A percentile compares a stretch with the other conserved stretches of the same genome.
Conservation (phyloP, 2,329 filamentous ascomycete species). For the Teratosphaeria viscida region DNA sequence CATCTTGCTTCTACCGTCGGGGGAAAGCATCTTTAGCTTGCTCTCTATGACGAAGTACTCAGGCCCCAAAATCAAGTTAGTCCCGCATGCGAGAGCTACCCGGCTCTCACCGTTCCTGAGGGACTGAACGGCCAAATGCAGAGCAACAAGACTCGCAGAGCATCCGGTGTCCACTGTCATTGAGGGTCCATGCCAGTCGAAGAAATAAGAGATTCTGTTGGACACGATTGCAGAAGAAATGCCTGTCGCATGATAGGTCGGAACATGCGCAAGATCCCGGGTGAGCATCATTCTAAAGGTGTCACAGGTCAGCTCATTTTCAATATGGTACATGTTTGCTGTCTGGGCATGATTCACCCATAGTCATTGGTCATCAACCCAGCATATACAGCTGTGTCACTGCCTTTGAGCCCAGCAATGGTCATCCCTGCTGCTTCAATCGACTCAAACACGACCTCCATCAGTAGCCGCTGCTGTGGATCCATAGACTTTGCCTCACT, state of each 20-base stretch:
- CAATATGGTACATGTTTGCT: too few relatives aligned
- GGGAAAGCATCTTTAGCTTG: not conserved
- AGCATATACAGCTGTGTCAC: not conserved
- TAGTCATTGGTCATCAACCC: not conserved
- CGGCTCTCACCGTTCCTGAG: not conserved
- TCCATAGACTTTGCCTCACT: slow-evolving; percentile 7
- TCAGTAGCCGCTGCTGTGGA: not conserved
- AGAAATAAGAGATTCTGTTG: slow-evolving; percentile 13
- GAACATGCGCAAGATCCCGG: too few relatives aligned
- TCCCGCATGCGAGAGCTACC: not conserved
- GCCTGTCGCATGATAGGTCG: slow-evolving; percentile 13
- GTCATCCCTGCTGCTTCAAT: slow-evolving; percentile 5
- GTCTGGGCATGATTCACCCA: not conserved
- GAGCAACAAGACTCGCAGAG: slow-evolving; percentile 15
- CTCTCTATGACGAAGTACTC: not conserved
- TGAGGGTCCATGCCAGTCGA: slow-evolving; percentile 17
- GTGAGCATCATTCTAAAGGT: too few relatives aligned
- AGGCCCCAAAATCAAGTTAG: not conserved
- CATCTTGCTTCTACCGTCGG: not conserved
- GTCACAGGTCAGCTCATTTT: too few relatives aligned
- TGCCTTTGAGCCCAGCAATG: not conserved
- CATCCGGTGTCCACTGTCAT: slow-evolving; percentile 23
- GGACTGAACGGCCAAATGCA: slow-evolving; percentile 5
- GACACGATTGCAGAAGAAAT: slow-evolving; percentile 16
- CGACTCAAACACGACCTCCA: not conserved